Base-by-base conservation (phyloP, 2,329 filamentous ascomycete species). In the Apiospora rasikravindrae region DNA sequence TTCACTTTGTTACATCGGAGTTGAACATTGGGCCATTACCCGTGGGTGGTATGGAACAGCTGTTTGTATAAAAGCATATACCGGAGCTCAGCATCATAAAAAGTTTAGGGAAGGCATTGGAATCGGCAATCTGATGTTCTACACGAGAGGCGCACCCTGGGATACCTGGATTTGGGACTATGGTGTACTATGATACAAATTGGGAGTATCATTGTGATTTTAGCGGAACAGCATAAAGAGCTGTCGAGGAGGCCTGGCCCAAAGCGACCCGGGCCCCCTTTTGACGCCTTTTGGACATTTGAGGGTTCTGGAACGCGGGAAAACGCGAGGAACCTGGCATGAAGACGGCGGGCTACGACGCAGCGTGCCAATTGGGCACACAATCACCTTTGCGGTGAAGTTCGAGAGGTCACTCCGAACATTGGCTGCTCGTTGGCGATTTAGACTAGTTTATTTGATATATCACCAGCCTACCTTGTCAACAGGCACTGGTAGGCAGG, bases 71-170 rank as follows among this genome's bases (percentile, higher is more conserved):
- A 78, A 83, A 80, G 81, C 83, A 84, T 85, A 85, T 85, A 84
- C 77, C 78, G 84, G 85, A 86, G 84, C 83, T 85, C 81, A 84
- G 84, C 84, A 85, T 86, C 83, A 83, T 84, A 84, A 84, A 84
- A 81, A 82, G 81, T 77, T 77, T 80, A 77, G 78, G 77, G 37
- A 49, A 42, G 69, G 57, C 69, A 70, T 70, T 70, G 49, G 69
- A 19, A 33, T 66, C 61, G 51, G 53, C 45, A 53, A 61, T 66
- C 44, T 70, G 53, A 45, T 33, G 22, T 64, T 61, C 57, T 47
- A 64, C 69, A 44, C 8, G 51, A 70, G 44, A 24, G 69, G 69
- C 69, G 69, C 64, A 70, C 26, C 70, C 40, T 49, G 69, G 71
- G 72, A 72, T 24, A 67, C 29, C 47, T 73, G 72, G 72, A 24